Conservation (phyloP, 2,329 filamentous ascomycete genomes). For the Ascochyta fabae region DNA sequence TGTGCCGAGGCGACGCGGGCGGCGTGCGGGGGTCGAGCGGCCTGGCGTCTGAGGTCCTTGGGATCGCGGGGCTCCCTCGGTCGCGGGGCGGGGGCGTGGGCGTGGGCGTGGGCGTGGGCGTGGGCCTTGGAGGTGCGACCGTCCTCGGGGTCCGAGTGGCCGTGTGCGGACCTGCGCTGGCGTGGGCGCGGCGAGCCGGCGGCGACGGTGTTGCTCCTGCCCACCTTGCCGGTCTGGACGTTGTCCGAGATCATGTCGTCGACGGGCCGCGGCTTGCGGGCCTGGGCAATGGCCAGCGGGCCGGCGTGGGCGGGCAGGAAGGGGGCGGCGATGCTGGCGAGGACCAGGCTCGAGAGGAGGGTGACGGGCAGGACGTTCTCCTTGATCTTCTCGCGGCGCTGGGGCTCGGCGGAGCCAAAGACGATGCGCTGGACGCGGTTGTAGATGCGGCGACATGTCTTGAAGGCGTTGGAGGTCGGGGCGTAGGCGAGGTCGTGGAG, state of each 20-base stretch:
- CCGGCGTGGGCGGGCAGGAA: constrained; percentile 79
- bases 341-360: constrained; percentile 78
- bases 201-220: constrained; percentile 73
- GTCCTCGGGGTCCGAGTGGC: constrained; percentile 48
- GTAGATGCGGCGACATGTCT: constrained; percentile 82
- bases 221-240: constrained; percentile 62
- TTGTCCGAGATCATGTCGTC: constrained; percentile 68
- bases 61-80: constrained; percentile 32
- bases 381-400: constrained; percentile 75
- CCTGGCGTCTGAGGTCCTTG: constrained; percentile 40
- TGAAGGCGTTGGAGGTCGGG: constrained; percentile 77
- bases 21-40: constrained; percentile 29
- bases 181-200: constrained; percentile 51
- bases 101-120: too few relatives aligned
- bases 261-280: constrained; percentile 72
- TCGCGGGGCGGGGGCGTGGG: constrained; percentile 36
- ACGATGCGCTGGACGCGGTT: constrained; percentile 90
- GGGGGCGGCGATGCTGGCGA: constrained; percentile 77
- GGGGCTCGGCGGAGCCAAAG: constrained; percentile 75
- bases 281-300: constrained; percentile 81
- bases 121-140: constrained; percentile 44
- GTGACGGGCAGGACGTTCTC: constrained; percentile 83
- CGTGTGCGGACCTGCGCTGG: constrained; percentile 49
- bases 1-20: constrained; percentile 36
- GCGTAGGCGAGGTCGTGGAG: constrained; percentile 79